Evolutionary conservation across 1,284 basidiomycete species (phyloP), one percentile per base, ranked within the genome.

Genomic region (Cryptococcus maquisensis): DNA sequence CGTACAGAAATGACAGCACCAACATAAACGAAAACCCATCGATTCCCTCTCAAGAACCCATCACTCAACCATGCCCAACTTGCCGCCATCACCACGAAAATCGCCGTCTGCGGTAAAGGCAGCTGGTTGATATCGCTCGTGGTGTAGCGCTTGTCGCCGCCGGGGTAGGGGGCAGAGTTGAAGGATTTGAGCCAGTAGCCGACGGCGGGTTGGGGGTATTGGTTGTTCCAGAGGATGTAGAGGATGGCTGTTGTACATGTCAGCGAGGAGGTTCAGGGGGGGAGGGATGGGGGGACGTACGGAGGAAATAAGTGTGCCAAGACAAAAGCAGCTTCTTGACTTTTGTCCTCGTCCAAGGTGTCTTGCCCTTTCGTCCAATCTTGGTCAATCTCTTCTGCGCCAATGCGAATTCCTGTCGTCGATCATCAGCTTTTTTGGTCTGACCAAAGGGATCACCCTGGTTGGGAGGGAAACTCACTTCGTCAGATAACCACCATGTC

Each of bases 291-390:
- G 32, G 4, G 12, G 4, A 64, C 65, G 56, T 37, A 66, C 64
- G 69, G 21, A 72, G 57, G 12, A 70, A 21, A 42, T 66, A 74
- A n/a, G 66, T 65, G 51, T 71, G 68, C 72, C 72, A 74, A 23
- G 57, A 57, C 1, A 44, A 48, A 9, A 65, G 50, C 23, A 71
- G 55, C 5, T 47, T 32, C 15, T 54, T 51, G 45, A 69, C 32
- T 41, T 62, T 61, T 8, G 56, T 51, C 55, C 49, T 52, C 1
- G 61, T 54, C 69, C 67, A 69, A 10, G 56, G 49, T 13, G 28
- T 47, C 20, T 47, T 55, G n/a, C 59, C 64, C 1, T 37, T 56
- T 10, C 66, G 55, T 2, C 62, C 63, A 28, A 67, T 46, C 8
- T 39, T 51, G 12, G 55, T 38, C 35, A 68, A 45, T 8, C 71